Evolutionary conservation across 2,329 filamentous ascomycete genomes (phyloP).

Genomic region (Xylariaceae sp.): DNA sequence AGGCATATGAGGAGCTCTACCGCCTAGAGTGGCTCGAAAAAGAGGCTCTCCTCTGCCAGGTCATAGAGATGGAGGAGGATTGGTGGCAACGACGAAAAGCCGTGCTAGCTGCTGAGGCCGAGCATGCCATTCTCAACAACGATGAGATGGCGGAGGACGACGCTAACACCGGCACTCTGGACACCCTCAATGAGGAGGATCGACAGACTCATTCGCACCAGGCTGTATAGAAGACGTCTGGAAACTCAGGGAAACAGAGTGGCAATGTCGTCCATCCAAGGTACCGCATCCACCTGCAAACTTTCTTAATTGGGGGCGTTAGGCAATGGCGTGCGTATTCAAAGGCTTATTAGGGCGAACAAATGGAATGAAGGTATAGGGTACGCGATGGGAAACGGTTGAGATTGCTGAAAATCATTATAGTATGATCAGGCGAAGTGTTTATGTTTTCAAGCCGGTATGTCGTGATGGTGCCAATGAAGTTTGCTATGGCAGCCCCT

Average conservation of each 20-base stretch:
- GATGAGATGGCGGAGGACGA: constrained; percentile 12
- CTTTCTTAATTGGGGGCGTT: not conserved
- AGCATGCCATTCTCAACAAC: constrained; percentile 1
- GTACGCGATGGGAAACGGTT: not conserved
- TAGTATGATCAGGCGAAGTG: not conserved
- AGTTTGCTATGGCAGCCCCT: not conserved
- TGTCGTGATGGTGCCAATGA: no score
- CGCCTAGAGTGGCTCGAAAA: constrained; percentile 74
- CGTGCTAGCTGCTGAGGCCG: constrained; percentile 40
- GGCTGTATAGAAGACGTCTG: constrained; percentile 5
- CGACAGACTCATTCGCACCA: constrained; percentile 4
- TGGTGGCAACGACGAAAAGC: constrained; percentile 55
- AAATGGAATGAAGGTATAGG: not conserved
- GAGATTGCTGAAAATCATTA: not conserved
- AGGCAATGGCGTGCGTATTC: not conserved
- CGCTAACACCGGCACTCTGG: constrained; percentile 17
- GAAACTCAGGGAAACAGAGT: not conserved
- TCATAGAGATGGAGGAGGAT: constrained; percentile 61
- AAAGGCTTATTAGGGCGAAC: not conserved
- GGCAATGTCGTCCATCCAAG: not conserved
- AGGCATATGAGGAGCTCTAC: constrained; percentile 60
- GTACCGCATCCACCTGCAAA: not conserved
- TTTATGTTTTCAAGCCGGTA: not conserved
- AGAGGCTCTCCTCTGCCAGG: constrained; percentile 70
- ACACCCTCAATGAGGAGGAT: constrained; percentile 5